Evolutionary conservation across 2,329 filamentous ascomycete genomes (phyloP), one percentile per base, ranked within the genome.

Genomic region (Aspergillus candidus): DNA sequence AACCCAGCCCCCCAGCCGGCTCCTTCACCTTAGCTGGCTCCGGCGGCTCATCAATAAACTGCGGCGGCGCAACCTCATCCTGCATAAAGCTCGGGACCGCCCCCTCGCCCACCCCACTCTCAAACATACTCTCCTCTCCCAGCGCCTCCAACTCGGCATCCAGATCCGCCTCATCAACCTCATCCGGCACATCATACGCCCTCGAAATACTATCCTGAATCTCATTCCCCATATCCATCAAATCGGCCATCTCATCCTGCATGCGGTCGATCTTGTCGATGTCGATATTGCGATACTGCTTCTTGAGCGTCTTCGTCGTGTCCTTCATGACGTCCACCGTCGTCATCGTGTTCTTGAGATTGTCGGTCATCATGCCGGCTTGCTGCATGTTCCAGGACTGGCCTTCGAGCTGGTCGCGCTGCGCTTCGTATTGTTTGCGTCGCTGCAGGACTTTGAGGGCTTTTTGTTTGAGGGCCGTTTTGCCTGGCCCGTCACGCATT

Each of bases 321-420:
- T 86, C 89, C 78, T 96, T 94, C 80, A 98, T 91, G 10, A 91
- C 90, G 66, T 97, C 91, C 35, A 97, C 90, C 22, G 93, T 96
- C 13, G 89, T 94, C 90, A 96, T 96, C 51, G 93, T 91, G 68
- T 97, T 97, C 68, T 94, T 93, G 41, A 98, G 79, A 63, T 97
- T 97, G 71, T 97, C 91, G 72, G 94, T 89, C 91, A 97, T 96
- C 78, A 90, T 94, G 65, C 86, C 86, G 3, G 91, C 90, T 71
- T 96, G 90, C 72, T 97, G 90, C 90, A 98, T 96, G 72, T 97
- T 97, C 90, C 90, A 97, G 15, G 88, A 88, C 71, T 98, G 93
- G 53, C 84, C 79, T 70, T 94, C 86, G 42, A 97, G 82, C 71
- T 97, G 90, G 60, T 96, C 89, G 53, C 91, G 88, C 70, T 96